These are phyloP conservation scores for Aspergillus viridinutans DNA, from an alignment of 2,329 filamentous ascomycete genomes.

Conservation along the genomic window DNA sequence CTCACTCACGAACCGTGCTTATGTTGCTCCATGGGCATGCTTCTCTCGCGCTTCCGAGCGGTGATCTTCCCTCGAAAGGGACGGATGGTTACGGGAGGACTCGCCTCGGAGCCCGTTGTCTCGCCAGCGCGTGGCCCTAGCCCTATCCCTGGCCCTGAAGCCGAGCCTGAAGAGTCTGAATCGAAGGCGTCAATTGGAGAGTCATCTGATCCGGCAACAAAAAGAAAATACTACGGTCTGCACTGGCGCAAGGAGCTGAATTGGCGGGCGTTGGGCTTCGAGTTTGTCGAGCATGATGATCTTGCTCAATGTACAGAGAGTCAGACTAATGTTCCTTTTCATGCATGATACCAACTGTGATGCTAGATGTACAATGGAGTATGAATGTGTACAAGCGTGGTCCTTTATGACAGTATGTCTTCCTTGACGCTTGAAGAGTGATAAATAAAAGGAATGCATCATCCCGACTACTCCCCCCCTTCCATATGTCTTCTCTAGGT, in stretches of 20 bases:
- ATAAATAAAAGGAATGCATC: no score
- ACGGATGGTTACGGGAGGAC: constrained; percentile 77
- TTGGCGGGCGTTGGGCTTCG: constrained; percentile 47
- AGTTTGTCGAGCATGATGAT: constrained; percentile 35
- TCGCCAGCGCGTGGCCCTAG: constrained; percentile 6
- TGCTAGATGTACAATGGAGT: neutral
- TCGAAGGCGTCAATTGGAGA: neutral
- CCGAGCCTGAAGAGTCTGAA: neutral
- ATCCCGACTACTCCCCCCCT: no score
- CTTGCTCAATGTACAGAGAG: constrained; percentile 4
- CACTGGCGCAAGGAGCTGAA: constrained; percentile 60
- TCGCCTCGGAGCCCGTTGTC: constrained; percentile 64
- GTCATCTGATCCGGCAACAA: neutral
- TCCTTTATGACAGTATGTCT: neutral
- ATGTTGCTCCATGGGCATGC: constrained; percentile 94
- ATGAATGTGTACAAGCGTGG: neutral
- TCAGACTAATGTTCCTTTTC: constrained; percentile 11
- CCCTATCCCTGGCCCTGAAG: neutral
- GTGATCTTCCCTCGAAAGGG: constrained; percentile 63
- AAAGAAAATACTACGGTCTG: constrained; percentile 49
- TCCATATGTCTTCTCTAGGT: no score
- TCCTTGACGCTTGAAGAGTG: no score
- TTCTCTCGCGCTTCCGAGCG: constrained; percentile 87
- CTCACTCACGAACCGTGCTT: constrained; percentile 93
- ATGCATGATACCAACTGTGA: constrained; percentile 12